Conservation (phyloP, 2,329 filamentous ascomycete genomes). For the Aspergillus glaucus region DNA sequence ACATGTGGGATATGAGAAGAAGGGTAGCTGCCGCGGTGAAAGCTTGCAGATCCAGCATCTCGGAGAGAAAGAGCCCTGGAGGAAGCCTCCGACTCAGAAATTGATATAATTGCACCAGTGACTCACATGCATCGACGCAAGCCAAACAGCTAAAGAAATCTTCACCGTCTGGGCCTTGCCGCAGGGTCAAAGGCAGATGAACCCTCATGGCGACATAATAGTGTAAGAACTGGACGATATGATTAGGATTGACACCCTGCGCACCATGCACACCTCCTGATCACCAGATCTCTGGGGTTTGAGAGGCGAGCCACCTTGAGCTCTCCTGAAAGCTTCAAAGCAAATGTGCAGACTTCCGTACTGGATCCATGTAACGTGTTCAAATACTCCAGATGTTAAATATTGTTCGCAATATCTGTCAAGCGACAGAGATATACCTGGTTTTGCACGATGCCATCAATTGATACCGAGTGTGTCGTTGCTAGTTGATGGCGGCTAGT, state of each 20-base stretch:
- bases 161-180: constrained; percentile 7
- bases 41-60: constrained; percentile 12
- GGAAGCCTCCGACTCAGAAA: constrained; percentile 9
- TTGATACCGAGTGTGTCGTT: background rate
- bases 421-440: constrained; percentile 6
- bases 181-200: constrained; percentile 9
- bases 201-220: constrained; percentile 9
- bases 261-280: background rate
- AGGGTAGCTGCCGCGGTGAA: constrained; percentile 10
- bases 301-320: constrained; percentile 6
- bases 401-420: constrained; percentile 5
- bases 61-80: constrained; percentile 8
- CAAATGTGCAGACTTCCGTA: background rate
- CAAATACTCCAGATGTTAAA: constrained; percentile 9
- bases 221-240: constrained; percentile 13
- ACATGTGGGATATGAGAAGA: constrained; percentile 9
- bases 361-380: constrained; percentile 1
- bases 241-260: background rate
- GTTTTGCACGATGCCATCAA: constrained; percentile 8
- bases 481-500: constrained; percentile 17
- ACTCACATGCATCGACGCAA: constrained; percentile 12
- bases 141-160: constrained; percentile 9
- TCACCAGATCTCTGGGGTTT: constrained; percentile 11
- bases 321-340: constrained; percentile 6
- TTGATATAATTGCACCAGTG: constrained; percentile 7